Conservation (phyloP, 2,329 filamentous ascomycete genomes). For the Alternaria sp. region DNA sequence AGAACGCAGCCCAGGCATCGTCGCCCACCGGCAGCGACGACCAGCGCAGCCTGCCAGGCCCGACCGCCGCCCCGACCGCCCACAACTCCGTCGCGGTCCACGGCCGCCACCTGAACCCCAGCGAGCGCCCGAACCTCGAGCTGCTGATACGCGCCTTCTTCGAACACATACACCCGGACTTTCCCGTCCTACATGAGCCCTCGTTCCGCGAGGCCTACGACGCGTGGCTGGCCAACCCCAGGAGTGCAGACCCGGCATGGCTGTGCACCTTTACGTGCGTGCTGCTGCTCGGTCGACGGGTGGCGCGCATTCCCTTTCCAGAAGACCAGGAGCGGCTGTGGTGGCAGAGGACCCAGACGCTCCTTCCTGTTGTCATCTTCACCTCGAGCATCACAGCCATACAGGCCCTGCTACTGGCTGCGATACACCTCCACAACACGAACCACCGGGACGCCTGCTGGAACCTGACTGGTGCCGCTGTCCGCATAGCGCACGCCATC, state of each 20-base stretch:
- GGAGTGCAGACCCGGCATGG: slow-evolving; percentile 49
- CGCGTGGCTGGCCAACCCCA: slow-evolving; percentile 38
- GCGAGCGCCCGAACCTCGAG: slow-evolving; percentile 35
- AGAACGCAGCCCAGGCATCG: slow-evolving; percentile 45
- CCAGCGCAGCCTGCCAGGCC: slow-evolving; percentile 23
- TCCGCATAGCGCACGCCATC: slow-evolving; percentile 54
- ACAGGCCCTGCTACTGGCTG: slow-evolving; percentile 52
- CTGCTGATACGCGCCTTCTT: slow-evolving; percentile 51
- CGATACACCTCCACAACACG: slow-evolving; percentile 54
- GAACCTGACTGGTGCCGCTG: slow-evolving; percentile 53
- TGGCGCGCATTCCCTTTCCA: slow-evolving; percentile 40
- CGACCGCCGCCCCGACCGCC: slow-evolving; percentile 18
- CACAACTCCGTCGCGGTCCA: slow-evolving; percentile 12
- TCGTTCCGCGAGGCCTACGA: slow-evolving; percentile 53
- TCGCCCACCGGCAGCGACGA: slow-evolving; percentile 26
- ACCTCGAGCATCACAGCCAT: slow-evolving; percentile 52
- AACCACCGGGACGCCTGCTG: slow-evolving; percentile 54
- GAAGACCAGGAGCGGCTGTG: slow-evolving; percentile 50
- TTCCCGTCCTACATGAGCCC: slow-evolving; percentile 52
- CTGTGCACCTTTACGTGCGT: slow-evolving; percentile 52
- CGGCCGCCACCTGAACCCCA: slow-evolving; percentile 16
- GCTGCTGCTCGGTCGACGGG: slow-evolving; percentile 49
- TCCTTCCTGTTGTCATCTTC: slow-evolving; percentile 52
- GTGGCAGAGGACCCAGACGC: slow-evolving; percentile 51
- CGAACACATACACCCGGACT: slow-evolving; percentile 52